These are phyloP conservation scores for Chalciporus sphaerocephalus DNA, from an alignment of 768 basidiomycete genomes.

Conservation along the genomic window DNA sequence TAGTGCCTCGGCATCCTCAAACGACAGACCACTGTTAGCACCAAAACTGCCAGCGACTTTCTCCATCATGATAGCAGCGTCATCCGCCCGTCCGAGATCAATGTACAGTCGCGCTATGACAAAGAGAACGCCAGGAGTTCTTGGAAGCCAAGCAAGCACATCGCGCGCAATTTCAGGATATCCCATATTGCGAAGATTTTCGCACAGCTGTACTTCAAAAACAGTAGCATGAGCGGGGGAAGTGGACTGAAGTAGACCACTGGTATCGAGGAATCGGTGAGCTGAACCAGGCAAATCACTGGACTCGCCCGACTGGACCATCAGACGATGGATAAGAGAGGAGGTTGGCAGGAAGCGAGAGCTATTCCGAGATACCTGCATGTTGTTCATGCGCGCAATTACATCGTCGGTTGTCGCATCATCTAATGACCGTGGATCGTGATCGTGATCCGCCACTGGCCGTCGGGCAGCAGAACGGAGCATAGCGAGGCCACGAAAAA, in stretches of 20 bases:
- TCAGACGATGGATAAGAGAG: conserved; percentile 61
- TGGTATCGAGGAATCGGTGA: conserved; percentile 65
- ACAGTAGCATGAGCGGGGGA: conserved; percentile 64
- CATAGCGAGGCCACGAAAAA: conserved; percentile 75
- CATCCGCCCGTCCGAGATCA: conserved; percentile 61
- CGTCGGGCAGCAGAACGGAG: conserved; percentile 58
- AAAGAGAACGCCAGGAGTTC: conserved; percentile 72
- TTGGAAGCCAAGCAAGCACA: conserved; percentile 72
- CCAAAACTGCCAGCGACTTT: conserved; percentile 74
- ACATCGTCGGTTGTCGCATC: conserved; percentile 57
- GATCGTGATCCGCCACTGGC: conserved; percentile 41
- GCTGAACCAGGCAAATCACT: conserved; percentile 54
- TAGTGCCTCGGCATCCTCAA: conserved; percentile 63
- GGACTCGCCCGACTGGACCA: conserved; percentile 48
- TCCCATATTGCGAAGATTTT: conserved; percentile 59
- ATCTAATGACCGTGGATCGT: conserved; percentile 30
- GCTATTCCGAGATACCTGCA: conserved; percentile 60
- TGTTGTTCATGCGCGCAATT: conserved; percentile 58
- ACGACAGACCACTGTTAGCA: conserved; percentile 49
- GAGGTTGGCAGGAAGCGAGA: conserved; percentile 47
- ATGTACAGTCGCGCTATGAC: conserved; percentile 67
- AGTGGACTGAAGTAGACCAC: conserved; percentile 62
- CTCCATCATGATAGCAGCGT: conserved; percentile 69
- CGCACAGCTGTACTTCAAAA: conserved; percentile 70
- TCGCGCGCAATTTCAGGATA: conserved; percentile 59